Evolutionary conservation across 441 rosid species (phyloP), one percentile per base, ranked within the genome.

Genomic region (Geranium incanum): DNA sequence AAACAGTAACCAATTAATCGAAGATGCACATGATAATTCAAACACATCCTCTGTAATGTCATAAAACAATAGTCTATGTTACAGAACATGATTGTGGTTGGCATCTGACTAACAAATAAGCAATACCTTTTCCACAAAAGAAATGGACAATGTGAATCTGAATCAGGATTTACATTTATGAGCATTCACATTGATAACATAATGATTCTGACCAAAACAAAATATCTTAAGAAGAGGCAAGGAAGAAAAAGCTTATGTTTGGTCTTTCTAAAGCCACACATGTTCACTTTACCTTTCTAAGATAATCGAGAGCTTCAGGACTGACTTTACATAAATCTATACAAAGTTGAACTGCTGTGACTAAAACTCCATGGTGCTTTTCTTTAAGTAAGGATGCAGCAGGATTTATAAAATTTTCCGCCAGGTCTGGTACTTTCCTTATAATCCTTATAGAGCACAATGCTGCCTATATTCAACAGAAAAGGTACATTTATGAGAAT

Each of bases 331-430:
- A 91, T 75, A 95, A 82, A 79, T 95, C 98, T 72, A 86, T 84
- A 82, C 98, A 93, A 69, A 95, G 96, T 80, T 95, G 98, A 86
- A 95, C 78, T 79, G 97, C 97, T 68, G 99, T 90, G 77, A 92
- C 87, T 79, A 91, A 79, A 77, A 90, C 98, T 70, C 99, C 99
- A 80, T 95, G 99, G 83, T 95, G 99, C 73, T 95, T 95, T 87
- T 92, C 99, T 85, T 85, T 91, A 76, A 95, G 97, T 69, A 95
- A 88, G 7, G 92, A 75, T 63, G 96, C 86, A 72, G 93, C 89
- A 76, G 95, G 88, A 62, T 91, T 92, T 77, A 92, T 79, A 84
- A 95, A 95, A 86, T 92, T 95, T 81, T 95, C 99, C 37, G 99
- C 96, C 74, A 95, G 87, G 78, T 92, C 99, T 36, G 99, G 96